Evolutionary conservation across 139 green algal genomes (phyloP).

Genomic region (Raphidocelis subcapitata): DNA sequence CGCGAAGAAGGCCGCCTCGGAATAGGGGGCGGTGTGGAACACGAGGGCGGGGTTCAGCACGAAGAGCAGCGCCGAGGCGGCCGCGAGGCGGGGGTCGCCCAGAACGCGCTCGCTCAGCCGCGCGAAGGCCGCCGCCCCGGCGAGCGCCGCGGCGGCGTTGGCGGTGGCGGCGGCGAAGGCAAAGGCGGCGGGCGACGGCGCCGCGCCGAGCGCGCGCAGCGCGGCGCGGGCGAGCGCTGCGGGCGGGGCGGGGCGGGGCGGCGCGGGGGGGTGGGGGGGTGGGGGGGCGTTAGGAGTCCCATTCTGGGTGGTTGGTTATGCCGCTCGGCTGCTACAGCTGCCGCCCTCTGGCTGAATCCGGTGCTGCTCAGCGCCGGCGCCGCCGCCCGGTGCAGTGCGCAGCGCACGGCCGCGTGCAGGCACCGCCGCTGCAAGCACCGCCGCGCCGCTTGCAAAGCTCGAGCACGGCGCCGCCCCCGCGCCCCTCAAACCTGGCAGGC

Average conservation of each 20-base stretch:
- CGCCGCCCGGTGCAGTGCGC: not conserved
- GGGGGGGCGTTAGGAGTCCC: no score
- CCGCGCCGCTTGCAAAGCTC: not conserved
- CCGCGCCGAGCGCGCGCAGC: not conserved
- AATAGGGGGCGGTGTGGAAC: constrained; percentile 85
- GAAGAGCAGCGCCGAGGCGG: constrained; percentile 66
- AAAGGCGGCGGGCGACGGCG: not conserved
- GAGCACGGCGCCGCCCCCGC: not conserved
- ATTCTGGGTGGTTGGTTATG: no score
- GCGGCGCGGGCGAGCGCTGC: not conserved
- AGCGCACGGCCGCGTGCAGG: not conserved
- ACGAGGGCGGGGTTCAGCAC: constrained; percentile 75
- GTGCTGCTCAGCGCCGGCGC: not conserved
- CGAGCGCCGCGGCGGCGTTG: constrained; percentile 41
- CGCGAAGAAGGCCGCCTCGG: constrained; percentile 75
- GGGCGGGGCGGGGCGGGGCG: not conserved
- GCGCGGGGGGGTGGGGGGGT: not conserved
- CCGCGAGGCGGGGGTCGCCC: constrained; percentile 38
- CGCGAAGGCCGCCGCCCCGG: constrained; percentile 38
- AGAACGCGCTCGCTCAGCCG: constrained; percentile 44
- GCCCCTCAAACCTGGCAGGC: constrained; percentile 55
- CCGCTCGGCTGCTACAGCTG: not conserved
- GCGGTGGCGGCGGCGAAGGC: constrained; percentile 31
- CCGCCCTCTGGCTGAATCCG: no score
- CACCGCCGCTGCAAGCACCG: not conserved